A percentile compares a stretch with the other conserved stretches of the same genome.
phyloP scores from a whole-genome alignment of 2,329 filamentous ascomycete species.

The Colletotrichum sp. region DNA sequence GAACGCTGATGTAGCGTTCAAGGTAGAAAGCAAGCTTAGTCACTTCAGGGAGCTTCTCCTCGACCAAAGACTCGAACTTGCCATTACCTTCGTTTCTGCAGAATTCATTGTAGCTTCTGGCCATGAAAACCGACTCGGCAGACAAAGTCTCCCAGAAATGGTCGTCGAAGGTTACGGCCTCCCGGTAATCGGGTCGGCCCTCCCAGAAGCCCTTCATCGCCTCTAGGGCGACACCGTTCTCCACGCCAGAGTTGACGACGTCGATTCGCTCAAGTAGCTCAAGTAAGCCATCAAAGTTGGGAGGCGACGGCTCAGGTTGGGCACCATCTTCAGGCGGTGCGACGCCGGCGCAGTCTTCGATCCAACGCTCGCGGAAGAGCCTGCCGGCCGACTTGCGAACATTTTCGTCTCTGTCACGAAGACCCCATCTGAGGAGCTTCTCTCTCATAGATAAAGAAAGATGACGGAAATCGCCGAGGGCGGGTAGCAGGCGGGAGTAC shows the following conservation, averaged over 20 bases:
- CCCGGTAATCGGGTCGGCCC: constrained; percentile 81
- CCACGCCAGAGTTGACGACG: constrained; percentile 85
- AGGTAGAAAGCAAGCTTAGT: constrained; percentile 89
- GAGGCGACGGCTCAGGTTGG: constrained; percentile 62
- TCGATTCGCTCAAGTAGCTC: constrained; percentile 95
- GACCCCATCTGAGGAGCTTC: constrained; percentile 92
- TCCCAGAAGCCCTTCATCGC: constrained; percentile 98
- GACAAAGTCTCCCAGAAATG: constrained; percentile 81
- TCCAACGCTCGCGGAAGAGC: constrained; percentile 95
- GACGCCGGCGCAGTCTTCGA: constrained; percentile 86
- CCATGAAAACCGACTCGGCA: constrained; percentile 88
- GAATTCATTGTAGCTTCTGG: constrained; percentile 92
- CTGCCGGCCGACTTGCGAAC: constrained; percentile 91
- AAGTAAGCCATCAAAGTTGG: constrained; percentile 81
- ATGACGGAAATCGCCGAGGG: constrained; percentile 92
- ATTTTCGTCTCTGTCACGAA: constrained; percentile 91
- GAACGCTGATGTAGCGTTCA: constrained; percentile 75
- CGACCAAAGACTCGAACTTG: constrained; percentile 76
- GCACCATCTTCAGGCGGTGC: constrained; percentile 64
- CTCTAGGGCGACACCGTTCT: constrained; percentile 88
- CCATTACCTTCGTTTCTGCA: constrained; percentile 77
- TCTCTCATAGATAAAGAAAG: constrained; percentile 93
- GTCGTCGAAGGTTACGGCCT: constrained; percentile 74
- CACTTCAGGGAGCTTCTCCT: constrained; percentile 95
- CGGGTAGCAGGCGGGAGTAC: constrained; percentile 86